Evolutionary conservation across 169 alveolate species (phyloP).

Genomic region (Plasmodium relictum): DNA sequence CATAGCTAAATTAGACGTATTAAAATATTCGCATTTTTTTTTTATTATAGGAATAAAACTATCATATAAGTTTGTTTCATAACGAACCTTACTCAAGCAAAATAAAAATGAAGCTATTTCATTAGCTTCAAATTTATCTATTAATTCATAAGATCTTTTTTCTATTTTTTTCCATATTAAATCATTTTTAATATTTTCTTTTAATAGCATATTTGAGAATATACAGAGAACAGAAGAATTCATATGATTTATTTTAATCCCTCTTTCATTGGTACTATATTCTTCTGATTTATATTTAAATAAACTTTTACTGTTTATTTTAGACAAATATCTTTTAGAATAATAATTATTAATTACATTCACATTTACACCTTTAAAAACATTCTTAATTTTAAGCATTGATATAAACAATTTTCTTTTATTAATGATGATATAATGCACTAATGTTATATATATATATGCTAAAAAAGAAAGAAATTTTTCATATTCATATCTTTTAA

Average conservation of each 20-base stretch:
- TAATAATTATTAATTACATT: conserved; percentile 7
- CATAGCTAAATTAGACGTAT: conserved; percentile 75
- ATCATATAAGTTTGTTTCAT: conserved; percentile 71
- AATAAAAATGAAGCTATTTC: conserved; percentile 75
- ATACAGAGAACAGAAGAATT: conserved; percentile 76
- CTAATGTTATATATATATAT: background rate
- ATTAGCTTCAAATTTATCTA: conserved; percentile 59
- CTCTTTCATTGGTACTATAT: conserved; percentile 16
- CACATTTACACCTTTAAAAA: conserved; percentile 35
- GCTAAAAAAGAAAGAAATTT: no score
- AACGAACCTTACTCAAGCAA: conserved; percentile 72
- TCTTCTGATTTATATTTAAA: conserved; percentile 42
- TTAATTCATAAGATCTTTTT: conserved; percentile 66
- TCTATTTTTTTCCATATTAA: conserved; percentile 66
- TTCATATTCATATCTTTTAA: no score
- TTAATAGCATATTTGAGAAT: conserved; percentile 71
- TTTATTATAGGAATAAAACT: conserved; percentile 70
- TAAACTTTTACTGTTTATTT: conserved; percentile 19
- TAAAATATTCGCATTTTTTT: conserved; percentile 68
- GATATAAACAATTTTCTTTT: conserved; percentile 9
- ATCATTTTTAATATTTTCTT: conserved; percentile 66
- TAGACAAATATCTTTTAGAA: conserved; percentile 25
- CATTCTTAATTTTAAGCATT: conserved; percentile 58
- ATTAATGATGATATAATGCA: background rate
- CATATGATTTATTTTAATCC: conserved; percentile 50